phyloP scores from a whole-genome alignment of 352 stramenopile genomes.

The Saprolegnia parasitica region DNA sequence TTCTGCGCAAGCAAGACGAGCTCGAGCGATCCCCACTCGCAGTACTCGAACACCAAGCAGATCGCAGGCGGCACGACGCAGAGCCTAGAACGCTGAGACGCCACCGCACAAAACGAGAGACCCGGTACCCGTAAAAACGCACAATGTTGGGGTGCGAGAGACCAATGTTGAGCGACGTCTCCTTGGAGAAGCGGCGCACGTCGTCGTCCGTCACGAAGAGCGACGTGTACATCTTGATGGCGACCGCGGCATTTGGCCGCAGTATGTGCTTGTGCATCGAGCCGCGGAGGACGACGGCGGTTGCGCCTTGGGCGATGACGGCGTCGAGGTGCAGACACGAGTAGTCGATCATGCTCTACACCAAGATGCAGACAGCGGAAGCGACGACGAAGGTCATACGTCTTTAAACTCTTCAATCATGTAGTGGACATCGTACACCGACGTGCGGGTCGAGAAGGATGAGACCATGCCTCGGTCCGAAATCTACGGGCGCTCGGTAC shows the following conservation, averaged over 20 bases:
- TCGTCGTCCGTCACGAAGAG: conserved; percentile 81
- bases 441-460: conserved; percentile 83
- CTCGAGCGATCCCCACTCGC: conserved; percentile 74
- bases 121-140: conserved; percentile 51
- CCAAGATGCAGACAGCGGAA: conserved; percentile 34
- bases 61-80: conserved; percentile 81
- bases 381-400: background rate
- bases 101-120: background rate
- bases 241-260: conserved; percentile 35
- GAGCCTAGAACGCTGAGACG: conserved; percentile 30
- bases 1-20: conserved; percentile 43
- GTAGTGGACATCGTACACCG: conserved; percentile 82
- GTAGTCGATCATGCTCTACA: conserved; percentile 78
- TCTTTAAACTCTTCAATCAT: conserved; percentile 72
- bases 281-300: conserved; percentile 78
- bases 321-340: conserved; percentile 63
- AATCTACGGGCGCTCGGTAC: conserved; percentile 45
- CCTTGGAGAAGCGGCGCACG: conserved; percentile 70
- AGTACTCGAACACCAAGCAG: conserved; percentile 84
- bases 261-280: conserved; percentile 42
- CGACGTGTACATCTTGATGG: conserved; percentile 83
- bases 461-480: conserved; percentile 82
- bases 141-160: conserved; percentile 82
- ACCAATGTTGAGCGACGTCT: conserved; percentile 75
- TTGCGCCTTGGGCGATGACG: conserved; percentile 74